Conservation (phyloP, 345 rosid species). For the Dimocarpus longan region DNA sequence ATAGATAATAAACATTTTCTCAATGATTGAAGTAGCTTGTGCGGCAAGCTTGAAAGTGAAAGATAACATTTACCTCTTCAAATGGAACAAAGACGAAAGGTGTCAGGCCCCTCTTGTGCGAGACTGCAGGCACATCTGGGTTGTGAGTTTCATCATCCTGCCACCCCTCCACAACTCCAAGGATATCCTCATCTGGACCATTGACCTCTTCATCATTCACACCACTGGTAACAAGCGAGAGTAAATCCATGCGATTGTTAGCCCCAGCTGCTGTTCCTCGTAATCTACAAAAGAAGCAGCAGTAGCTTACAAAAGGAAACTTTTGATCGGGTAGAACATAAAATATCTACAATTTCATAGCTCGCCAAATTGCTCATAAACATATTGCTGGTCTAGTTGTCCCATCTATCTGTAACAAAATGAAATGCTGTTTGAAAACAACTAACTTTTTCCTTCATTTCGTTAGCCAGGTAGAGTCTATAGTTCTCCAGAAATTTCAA, state of each 20-base stretch:
- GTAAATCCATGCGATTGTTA: constrained; percentile 86
- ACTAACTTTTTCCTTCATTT: too few relatives aligned
- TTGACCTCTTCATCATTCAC: constrained; percentile 57
- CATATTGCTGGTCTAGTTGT: too few relatives aligned
- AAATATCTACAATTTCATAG: neutral
- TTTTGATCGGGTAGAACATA: neutral
- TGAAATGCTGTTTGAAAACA: neutral
- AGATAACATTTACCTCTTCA: constrained; percentile 61
- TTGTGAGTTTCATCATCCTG: constrained; percentile 83
- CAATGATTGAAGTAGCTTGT: neutral
- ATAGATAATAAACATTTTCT: too few relatives aligned
- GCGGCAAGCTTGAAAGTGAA: constrained; percentile 2
- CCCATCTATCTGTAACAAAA: neutral
- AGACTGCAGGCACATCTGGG: constrained; percentile 81
- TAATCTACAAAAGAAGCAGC: constrained; percentile 43
- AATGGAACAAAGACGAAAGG: constrained; percentile 93
- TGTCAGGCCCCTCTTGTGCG: constrained; percentile 84
- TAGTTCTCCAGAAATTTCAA: neutral
- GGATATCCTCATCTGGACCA: constrained; percentile 68
- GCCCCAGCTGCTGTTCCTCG: constrained; percentile 85
- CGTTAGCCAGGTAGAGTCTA: neutral
- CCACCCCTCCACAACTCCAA: constrained; percentile 73
- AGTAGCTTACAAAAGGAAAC: neutral
- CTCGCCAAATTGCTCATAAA: too few relatives aligned
- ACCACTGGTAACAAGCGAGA: constrained; percentile 86